phyloP scores from a whole-genome alignment of 2,329 filamentous ascomycete species.

The Monosporascus sp. region DNA sequence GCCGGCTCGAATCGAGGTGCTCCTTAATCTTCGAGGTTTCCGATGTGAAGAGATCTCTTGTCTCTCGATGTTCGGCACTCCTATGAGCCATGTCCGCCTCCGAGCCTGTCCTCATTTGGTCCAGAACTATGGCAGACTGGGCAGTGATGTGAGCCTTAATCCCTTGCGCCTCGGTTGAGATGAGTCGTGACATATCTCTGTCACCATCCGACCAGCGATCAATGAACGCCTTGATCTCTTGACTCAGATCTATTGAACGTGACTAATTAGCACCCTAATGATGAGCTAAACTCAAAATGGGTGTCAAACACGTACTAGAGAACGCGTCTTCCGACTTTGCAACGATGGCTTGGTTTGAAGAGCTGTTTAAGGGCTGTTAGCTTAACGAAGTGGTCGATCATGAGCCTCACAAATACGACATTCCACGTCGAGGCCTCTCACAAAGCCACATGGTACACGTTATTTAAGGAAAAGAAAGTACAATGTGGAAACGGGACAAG shows the following conservation, averaged over 20 bases:
- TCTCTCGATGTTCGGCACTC: neutral
- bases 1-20: neutral
- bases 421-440: too few relatives aligned
- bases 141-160: conserved; percentile 7
- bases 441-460: neutral
- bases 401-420: neutral
- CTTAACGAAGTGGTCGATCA: neutral
- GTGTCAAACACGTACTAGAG: neutral
- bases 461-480: neutral
- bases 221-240: conserved; percentile 4
- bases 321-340: conserved; percentile 1
- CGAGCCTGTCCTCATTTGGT: neutral
- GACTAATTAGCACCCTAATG: neutral
- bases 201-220: conserved; percentile 8
- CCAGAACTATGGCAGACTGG: neutral
- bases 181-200: conserved; percentile 3
- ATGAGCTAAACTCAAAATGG: too few relatives aligned
- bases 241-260: neutral
- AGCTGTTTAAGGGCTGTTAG: neutral
- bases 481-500: neutral
- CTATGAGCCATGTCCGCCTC: neutral
- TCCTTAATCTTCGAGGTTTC: neutral
- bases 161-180: conserved; percentile 1
- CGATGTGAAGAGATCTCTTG: neutral
- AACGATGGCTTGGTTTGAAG: conserved; percentile 6